A percentile compares a stretch with the other conserved stretches of the same genome.
phyloP scores from a whole-genome alignment of 768 basidiomycete genomes.

The Neoboletus subvelutipes region DNA sequence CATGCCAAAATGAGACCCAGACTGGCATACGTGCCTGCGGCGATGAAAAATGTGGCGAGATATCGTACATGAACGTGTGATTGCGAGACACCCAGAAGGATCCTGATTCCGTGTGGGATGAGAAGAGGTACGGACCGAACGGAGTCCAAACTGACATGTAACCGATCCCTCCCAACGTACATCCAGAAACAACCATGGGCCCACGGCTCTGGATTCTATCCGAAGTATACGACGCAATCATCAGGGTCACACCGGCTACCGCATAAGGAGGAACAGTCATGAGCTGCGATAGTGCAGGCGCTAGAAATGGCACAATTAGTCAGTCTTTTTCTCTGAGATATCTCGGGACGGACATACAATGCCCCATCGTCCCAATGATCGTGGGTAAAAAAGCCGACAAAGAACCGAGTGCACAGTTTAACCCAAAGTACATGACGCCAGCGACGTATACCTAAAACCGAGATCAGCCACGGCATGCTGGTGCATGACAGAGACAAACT shows the following conservation, averaged over 20 bases:
- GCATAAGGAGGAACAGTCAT: slow-evolving; percentile 58
- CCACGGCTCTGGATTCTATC: slow-evolving; percentile 48
- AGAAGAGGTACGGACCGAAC: not conserved
- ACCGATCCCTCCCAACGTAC: slow-evolving; percentile 38
- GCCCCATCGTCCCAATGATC: slow-evolving; percentile 51
- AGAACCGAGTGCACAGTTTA: slow-evolving; percentile 49
- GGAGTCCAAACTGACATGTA: slow-evolving; percentile 36
- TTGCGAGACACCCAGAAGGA: slow-evolving; percentile 36
- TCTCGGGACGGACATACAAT: slow-evolving; percentile 32
- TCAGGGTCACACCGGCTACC: slow-evolving; percentile 38
- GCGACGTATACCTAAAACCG: slow-evolving; percentile 39
- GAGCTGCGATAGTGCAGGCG: slow-evolving; percentile 45
- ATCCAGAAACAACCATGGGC: slow-evolving; percentile 29
- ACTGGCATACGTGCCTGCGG: slow-evolving; percentile 44
- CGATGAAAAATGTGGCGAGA: slow-evolving; percentile 46
- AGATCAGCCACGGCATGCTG: slow-evolving; percentile 6
- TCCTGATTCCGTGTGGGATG: slow-evolving; percentile 5
- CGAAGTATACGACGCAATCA: slow-evolving; percentile 39
- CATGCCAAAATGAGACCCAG: slow-evolving; percentile 48
- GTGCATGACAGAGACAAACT: not conserved
- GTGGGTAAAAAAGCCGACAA: slow-evolving; percentile 55
- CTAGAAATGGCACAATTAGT: slow-evolving; percentile 24
- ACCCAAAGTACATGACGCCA: slow-evolving; percentile 49
- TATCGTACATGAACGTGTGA: slow-evolving; percentile 39
- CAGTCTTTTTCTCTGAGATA: not conserved